Conservation (phyloP, 805 yeast species). For the Lachancea kluyveri region DNA sequence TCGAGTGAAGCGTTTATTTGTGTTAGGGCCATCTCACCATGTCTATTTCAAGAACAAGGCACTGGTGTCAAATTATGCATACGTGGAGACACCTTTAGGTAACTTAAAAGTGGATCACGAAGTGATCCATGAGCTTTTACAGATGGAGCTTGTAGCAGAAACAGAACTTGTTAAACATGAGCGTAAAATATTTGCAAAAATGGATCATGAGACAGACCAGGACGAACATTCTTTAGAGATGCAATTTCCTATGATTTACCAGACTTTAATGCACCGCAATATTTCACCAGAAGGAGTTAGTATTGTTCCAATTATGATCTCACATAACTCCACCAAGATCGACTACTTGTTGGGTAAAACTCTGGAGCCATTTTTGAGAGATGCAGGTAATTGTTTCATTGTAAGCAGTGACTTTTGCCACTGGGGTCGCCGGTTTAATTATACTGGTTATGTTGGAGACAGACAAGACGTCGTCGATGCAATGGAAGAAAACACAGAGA, state of each 20-base stretch:
- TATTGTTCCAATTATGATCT: slow-evolving; percentile 76
- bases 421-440: slow-evolving; percentile 74
- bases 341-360: slow-evolving; percentile 41
- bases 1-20: slow-evolving; percentile 53
- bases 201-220: slow-evolving; percentile 59
- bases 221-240: slow-evolving; percentile 92
- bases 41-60: slow-evolving; percentile 65
- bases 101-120: slow-evolving; percentile 57
- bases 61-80: slow-evolving; percentile 43
- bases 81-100: slow-evolving; percentile 82
- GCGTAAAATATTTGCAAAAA: slow-evolving; percentile 42
- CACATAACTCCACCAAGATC: slow-evolving; percentile 45
- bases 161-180: slow-evolving; percentile 14
- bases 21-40: slow-evolving; percentile 92
- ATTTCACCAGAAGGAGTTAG: slow-evolving; percentile 32
- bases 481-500: slow-evolving; percentile 30
- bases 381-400: slow-evolving; percentile 54
- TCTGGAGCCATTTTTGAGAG: slow-evolving; percentile 51
- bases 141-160: slow-evolving; percentile 5
- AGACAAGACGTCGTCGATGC: slow-evolving; percentile 22
- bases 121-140: slow-evolving; percentile 32
- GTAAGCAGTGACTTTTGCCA: slow-evolving; percentile 93
- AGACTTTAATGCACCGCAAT: slow-evolving; percentile 45
- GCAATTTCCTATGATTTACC: slow-evolving; percentile 68
- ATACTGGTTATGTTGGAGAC: slow-evolving; percentile 42